Evolutionary conservation across 148 eudicot species (phyloP), one percentile per base, ranked within the genome.

Genomic region (Talinum fruticosum): DNA sequence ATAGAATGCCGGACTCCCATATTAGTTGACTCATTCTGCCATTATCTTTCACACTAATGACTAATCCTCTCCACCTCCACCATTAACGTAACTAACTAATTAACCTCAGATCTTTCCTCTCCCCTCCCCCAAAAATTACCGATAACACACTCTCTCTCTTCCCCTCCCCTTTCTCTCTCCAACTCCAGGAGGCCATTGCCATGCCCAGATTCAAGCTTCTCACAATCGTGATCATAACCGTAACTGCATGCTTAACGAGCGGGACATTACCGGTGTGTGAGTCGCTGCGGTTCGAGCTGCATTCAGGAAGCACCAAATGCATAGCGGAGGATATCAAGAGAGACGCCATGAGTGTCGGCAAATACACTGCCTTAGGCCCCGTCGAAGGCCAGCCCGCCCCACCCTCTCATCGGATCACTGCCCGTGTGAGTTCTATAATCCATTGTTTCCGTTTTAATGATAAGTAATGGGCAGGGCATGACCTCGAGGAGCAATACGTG

Each of bases 281-380:
- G 3, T 82, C 91, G 4, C 76, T 92, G 84, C 82, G 89, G 5
- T 90, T 93, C 75, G 93, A 93, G 26, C 71, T 93, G 32, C 75
- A 72, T 59, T 89, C 93, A 21, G 95, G 93, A 47, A 73, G 72
- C 71, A 85, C 93, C 15, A 93, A 93, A 80, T 93, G 97, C 82
- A 89, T 93, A 32, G 61, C 88, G 3, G 93, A 93, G 36, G 97
- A 93, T 38, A 89, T 93, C 64, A 87, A 83, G 69, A 79, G 73
- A 69, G 85, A 84, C 18, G 72, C 93, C 32, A 86, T 91, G 90
- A 90, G 91, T 2, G 88, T 93, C 2, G 97, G 97, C 5, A 91
- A 87, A 71, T 91, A 91, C 75, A 54, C 71, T 66, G 86, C 90
- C 72, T 76, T 89, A 2, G 86, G 82, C 38, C 91, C 89, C 5